Conservation (phyloP, 1,284 basidiomycete genomes). For the Dichomitus squalens region DNA sequence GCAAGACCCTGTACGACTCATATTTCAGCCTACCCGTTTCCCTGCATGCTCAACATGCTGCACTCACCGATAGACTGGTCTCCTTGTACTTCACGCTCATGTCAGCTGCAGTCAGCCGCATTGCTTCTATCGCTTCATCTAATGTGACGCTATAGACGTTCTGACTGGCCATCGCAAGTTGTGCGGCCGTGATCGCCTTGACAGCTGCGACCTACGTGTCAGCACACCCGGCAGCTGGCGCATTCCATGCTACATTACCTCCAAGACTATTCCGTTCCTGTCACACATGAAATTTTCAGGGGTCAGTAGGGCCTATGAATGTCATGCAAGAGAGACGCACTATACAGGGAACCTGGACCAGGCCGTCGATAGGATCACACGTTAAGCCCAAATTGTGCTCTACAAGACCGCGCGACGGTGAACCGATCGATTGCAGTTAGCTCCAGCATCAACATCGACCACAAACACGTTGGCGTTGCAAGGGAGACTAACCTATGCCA, state of each 20-base stretch:
- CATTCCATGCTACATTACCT: conserved; percentile 43
- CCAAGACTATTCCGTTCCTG: conserved; percentile 87
- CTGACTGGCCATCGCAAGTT: conserved; percentile 89
- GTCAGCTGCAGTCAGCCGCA: conserved; percentile 87
- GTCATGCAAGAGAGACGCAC: conserved; percentile 48
- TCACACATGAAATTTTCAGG: neutral
- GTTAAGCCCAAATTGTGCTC: conserved; percentile 89
- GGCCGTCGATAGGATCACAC: conserved; percentile 91
- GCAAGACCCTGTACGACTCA: conserved; percentile 55
- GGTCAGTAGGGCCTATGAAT: neutral
- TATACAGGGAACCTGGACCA: conserved; percentile 94
- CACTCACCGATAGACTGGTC: conserved; percentile 81
- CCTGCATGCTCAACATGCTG: neutral
- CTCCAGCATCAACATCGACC: neutral
- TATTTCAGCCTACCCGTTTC: neutral
- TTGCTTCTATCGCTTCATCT: conserved; percentile 96
- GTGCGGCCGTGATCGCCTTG: conserved; percentile 90
- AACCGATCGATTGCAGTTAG: neutral
- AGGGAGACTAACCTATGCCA: conserved; percentile 71
- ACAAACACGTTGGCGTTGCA: neutral
- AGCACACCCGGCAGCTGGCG: neutral
- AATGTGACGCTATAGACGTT: conserved; percentile 87
- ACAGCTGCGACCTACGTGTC: conserved; percentile 55
- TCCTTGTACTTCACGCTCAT: conserved; percentile 94
- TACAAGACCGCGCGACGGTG: conserved; percentile 30